Evolutionary conservation across 1,284 basidiomycete species (phyloP), one percentile per base, ranked within the genome.

Genomic region (Microbotryum saponariae): DNA sequence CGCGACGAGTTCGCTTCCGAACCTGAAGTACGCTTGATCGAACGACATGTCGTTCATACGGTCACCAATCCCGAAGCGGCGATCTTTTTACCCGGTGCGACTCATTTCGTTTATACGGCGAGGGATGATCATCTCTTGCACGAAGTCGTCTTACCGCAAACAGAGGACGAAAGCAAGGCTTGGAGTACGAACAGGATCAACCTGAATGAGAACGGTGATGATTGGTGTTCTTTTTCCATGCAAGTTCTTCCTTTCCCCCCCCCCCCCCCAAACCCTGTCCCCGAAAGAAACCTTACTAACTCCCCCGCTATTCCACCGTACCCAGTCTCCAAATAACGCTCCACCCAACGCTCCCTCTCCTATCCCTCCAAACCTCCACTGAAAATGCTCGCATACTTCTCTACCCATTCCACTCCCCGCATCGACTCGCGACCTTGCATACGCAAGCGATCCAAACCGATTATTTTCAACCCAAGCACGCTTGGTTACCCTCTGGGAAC

Each of bases 311-410:
- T 10, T 29, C 23, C 25, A 2, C 25, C 27, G 27, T 21, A 33
- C 2, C 59, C 27, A 69, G 67, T 31, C 63, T 72, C 21, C 58
- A 58, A n/a, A 61, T 73, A 21, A 48, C 64, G 4, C n/a, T 70
- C 4, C 72, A 73, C 47, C 72, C 72, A 9, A 29, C 54, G 21
- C 58, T 67, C 42, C 67, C 65, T 5, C 31, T 69, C 31, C 56
- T 73, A 45, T 60, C 62, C 3, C 60, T 73, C 3, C 72, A 73
- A 51, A 73, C 72, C 42, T 66, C 66, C 23, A 71, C 70, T 16
- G 29, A 57, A 16, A 62, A 58, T 14, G 56, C 71, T 0, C 63
- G 71, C 6, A 59, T 73, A 54, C 64, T 73, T 25, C 54, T 72
- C 23, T 60, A 71, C 45, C 69, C 71, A 0, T 68, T 71, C 55